These are phyloP conservation scores for Trichoderma brevicompactum DNA, from an alignment of 2,329 filamentous ascomycete genomes.

Conservation along the genomic window DNA sequence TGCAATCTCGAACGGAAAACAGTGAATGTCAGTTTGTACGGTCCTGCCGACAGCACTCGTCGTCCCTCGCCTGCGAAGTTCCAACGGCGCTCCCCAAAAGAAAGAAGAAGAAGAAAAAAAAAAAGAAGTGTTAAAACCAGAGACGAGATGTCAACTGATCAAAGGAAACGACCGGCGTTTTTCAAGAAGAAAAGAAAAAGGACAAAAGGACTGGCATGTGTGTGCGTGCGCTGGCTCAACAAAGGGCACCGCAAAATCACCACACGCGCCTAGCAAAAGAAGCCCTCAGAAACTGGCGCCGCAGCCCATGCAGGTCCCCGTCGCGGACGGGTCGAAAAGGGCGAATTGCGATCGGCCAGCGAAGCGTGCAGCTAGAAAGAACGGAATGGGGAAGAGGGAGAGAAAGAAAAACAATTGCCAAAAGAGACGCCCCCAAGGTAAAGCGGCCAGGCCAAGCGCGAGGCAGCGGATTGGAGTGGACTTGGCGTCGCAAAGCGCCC, in stretches of 20 bases:
- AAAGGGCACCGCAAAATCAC: constrained; percentile 14
- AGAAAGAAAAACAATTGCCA: neutral
- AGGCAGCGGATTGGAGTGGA: neutral
- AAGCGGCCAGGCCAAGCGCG: neutral
- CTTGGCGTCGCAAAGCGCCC: constrained; percentile 25
- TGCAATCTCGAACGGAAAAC: neutral
- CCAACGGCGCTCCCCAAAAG: constrained; percentile 44
- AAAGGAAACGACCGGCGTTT: constrained; percentile 15
- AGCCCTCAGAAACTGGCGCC: neutral
- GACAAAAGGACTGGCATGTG: constrained; percentile 10
- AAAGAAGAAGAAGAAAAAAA: neutral
- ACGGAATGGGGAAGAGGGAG: neutral
- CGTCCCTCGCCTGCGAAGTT: constrained; percentile 56
- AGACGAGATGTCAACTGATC: neutral
- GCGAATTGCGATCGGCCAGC: constrained; percentile 26
- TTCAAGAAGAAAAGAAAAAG: constrained; percentile 10
- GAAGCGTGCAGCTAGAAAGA: neutral
- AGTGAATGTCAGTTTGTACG: constrained; percentile 33
- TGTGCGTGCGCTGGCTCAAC: neutral
- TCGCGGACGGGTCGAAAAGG: neutral
- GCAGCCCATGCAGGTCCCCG: constrained; percentile 12
- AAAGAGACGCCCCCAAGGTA: constrained; percentile 8
- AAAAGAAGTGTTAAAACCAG: neutral
- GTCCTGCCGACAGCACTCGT: constrained; percentile 51
- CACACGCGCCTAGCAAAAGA: neutral